phyloP scores from a whole-genome alignment of 768 basidiomycete genomes.

The Amanita jacksonii region DNA sequence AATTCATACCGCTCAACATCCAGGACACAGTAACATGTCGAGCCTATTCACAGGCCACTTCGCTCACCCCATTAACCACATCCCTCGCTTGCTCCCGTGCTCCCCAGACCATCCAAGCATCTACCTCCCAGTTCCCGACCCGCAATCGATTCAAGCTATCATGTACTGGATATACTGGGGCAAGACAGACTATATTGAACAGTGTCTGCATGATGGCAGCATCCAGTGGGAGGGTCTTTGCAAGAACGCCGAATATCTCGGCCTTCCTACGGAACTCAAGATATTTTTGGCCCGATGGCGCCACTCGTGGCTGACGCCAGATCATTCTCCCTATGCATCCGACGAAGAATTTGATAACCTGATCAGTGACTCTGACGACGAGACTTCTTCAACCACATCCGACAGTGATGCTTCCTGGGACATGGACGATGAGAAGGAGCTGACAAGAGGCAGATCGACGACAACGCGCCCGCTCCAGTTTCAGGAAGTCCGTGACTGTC shows the following conservation, averaged over 20 bases:
- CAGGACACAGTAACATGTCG: constrained; percentile 15
- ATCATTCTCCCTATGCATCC: neutral
- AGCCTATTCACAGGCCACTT: constrained; percentile 20
- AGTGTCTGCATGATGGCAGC: constrained; percentile 51
- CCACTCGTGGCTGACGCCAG: constrained; percentile 42
- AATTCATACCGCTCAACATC: constrained; percentile 28
- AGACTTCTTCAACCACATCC: constrained; percentile 26
- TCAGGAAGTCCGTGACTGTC: neutral
- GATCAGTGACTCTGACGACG: constrained; percentile 25
- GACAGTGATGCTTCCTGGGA: constrained; percentile 27
- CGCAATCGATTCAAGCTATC: constrained; percentile 59
- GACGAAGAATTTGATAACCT: constrained; percentile 15
- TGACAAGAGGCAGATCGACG: constrained; percentile 30
- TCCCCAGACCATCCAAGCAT: constrained; percentile 58
- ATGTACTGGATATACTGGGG: constrained; percentile 84
- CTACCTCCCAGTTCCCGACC: constrained; percentile 69
- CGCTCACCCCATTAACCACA: constrained; percentile 37
- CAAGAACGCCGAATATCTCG: constrained; percentile 84
- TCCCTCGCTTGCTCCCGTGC: constrained; percentile 63
- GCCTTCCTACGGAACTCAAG: constrained; percentile 67
- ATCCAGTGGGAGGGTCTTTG: constrained; percentile 84
- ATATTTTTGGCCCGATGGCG: constrained; percentile 72
- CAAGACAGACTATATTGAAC: constrained; percentile 51
- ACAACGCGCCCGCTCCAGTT: constrained; percentile 26
- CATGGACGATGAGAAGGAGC: constrained; percentile 28